These are phyloP conservation scores for Pythium grandisporangium DNA, from an alignment of 352 stramenopile species.

Conservation along the genomic window DNA sequence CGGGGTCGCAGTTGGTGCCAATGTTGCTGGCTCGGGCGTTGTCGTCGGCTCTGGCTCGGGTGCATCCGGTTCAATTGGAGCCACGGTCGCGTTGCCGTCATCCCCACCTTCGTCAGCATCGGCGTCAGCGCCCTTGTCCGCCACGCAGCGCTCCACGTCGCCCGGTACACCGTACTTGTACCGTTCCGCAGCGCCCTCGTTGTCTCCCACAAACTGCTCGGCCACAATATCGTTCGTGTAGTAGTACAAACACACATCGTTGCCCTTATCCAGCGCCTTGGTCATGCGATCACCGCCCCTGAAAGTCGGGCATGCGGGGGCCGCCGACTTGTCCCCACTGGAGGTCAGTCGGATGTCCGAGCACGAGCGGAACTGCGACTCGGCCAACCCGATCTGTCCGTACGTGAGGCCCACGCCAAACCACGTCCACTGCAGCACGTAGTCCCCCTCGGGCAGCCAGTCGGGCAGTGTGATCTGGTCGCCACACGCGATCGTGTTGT, in stretches of 20 bases:
- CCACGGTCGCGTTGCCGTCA: not conserved
- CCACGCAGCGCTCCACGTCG: not conserved
- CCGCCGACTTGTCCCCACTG: not conserved
- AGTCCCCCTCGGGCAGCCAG: conserved; percentile 8
- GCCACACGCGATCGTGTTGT: conserved; percentile 5
- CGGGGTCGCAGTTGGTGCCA: not conserved
- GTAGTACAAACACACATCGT: conserved; percentile 13
- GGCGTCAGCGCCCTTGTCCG: not conserved
- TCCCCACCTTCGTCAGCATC: not conserved
- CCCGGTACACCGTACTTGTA: conserved; percentile 11
- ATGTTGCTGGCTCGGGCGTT: not conserved
- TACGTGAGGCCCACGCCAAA: conserved; percentile 6
- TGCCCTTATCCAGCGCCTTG: conserved; percentile 3
- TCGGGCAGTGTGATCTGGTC: conserved; percentile 13
- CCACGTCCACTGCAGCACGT: conserved; percentile 14
- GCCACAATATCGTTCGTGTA: conserved; percentile 6
- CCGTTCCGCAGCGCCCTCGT: not conserved
- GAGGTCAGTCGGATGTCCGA: conserved; percentile 11
- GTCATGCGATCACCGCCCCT: conserved; percentile 10
- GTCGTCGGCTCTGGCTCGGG: not conserved
- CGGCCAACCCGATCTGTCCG: conserved; percentile 6
- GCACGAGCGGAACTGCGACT: conserved; percentile 9
- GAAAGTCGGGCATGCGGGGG: conserved; percentile 8
- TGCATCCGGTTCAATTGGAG: not conserved
- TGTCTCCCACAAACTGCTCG: conserved; percentile 3